A percentile compares a stretch with the other conserved stretches of the same genome.
Evolutionary conservation across 2,329 filamentous ascomycete genomes (phyloP).

Genomic region (Escovopsis sp.): DNA sequence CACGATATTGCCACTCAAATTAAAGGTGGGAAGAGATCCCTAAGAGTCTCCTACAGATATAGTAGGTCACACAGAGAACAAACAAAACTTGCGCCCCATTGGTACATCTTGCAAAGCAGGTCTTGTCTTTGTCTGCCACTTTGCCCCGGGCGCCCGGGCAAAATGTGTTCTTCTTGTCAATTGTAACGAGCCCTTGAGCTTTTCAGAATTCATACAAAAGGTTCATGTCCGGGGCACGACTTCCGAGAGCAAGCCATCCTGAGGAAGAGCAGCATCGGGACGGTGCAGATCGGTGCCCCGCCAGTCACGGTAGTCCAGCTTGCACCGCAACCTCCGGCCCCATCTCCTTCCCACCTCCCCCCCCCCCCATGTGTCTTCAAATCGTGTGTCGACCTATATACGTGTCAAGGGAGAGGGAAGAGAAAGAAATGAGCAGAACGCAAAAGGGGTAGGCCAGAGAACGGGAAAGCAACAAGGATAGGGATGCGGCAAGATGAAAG

Average conservation of each 20-base stretch:
- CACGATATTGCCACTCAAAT: not conserved
- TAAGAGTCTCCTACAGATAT: no score
- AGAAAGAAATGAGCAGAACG: no score
- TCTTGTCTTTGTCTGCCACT: not conserved
- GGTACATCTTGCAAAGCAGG: not conserved
- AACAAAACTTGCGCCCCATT: not conserved
- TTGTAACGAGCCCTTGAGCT: slow-evolving; percentile 4
- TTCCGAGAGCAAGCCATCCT: slow-evolving; percentile 3
- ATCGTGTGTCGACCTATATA: no score
- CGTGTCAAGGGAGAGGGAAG: no score
- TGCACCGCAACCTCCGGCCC: slow-evolving; percentile 3
- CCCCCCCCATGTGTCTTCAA: not conserved
- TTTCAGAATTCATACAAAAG: slow-evolving; percentile 1
- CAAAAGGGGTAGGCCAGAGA: no score
- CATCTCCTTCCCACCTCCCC: not conserved
- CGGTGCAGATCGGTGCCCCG: slow-evolving; percentile 2
- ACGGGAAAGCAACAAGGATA: no score
- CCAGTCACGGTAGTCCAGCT: slow-evolving; percentile 7
- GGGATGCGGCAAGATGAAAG: no score
- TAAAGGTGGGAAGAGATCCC: not conserved
- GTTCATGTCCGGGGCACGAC: not conserved
- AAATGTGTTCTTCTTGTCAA: not conserved
- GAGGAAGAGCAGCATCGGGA: slow-evolving; percentile 4
- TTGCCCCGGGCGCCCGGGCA: no score
- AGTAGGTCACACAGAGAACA: not conserved